Percentiles rank a stretch among this genome's conserved stretches.
phyloP scores from a whole-genome alignment of 2,329 filamentous ascomycete genomes.

The Gyromitra esculenta region DNA sequence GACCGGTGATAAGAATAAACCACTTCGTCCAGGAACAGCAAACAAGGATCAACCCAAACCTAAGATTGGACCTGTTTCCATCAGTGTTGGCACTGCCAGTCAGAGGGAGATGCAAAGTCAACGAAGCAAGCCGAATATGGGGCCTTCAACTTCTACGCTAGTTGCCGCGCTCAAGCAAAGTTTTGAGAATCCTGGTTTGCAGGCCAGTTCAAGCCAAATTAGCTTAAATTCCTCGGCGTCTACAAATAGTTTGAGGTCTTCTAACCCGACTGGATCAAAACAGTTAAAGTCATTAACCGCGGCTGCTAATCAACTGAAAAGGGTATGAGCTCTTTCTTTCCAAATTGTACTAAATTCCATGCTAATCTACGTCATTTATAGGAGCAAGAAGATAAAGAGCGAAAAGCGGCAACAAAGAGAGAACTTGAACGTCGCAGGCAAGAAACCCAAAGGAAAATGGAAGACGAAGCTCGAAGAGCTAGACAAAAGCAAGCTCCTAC shows the following conservation, averaged over 20 bases:
- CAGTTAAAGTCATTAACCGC: constrained; percentile 73
- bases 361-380: constrained; percentile 57
- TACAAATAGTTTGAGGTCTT: constrained; percentile 71
- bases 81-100: constrained; percentile 74
- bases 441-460: constrained; percentile 72
- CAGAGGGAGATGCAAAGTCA: constrained; percentile 61
- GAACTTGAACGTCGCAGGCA: constrained; percentile 79
- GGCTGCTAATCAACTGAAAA: constrained; percentile 83
- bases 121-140: constrained; percentile 58
- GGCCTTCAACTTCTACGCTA: constrained; percentile 61
- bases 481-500: constrained; percentile 44
- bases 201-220: constrained; percentile 57
- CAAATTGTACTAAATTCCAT: constrained; percentile 16
- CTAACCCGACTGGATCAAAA: constrained; percentile 65
- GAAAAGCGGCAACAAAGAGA: constrained; percentile 81
- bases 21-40: constrained; percentile 38
- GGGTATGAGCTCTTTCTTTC: constrained; percentile 60
- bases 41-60: constrained; percentile 62
- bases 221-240: constrained; percentile 60
- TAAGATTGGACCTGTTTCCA: constrained; percentile 76
- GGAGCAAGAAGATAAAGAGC: constrained; percentile 81
- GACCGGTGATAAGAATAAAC: constrained; percentile 45
- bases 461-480: constrained; percentile 63
- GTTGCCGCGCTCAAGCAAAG: constrained; percentile 69
- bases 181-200: constrained; percentile 64